Conservation (phyloP, 495 filamentous ascomycete species). For the Aspergillus affinis region DNA sequence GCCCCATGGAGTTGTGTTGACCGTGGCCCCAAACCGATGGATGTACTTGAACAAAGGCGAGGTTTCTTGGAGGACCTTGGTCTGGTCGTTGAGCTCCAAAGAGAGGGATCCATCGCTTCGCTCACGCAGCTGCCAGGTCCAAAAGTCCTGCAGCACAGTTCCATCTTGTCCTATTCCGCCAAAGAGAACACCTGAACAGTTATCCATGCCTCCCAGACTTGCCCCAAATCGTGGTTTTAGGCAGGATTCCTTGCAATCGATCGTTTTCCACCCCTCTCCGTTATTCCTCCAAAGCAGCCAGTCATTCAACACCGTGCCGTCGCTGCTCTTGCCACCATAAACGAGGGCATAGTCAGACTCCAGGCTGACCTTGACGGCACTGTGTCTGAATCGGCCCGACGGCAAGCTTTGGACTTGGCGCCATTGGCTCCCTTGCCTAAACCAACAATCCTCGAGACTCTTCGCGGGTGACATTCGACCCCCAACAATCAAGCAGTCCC, state of each 20-base stretch:
- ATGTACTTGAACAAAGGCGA: constrained; percentile 25
- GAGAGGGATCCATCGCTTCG: constrained; percentile 24
- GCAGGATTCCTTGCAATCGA: constrained; percentile 36
- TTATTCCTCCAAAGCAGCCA: constrained; percentile 65
- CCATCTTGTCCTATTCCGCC: constrained; percentile 68
- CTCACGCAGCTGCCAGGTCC: constrained; percentile 52
- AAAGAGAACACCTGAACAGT: constrained; percentile 55
- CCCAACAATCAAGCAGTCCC: constrained; percentile 65
- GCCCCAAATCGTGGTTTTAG: constrained; percentile 64
- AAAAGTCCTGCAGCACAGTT: constrained; percentile 55
- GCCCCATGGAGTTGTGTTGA: constrained; percentile 34
- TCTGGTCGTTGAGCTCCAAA: constrained; percentile 28
- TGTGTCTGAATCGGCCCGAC: constrained; percentile 69
- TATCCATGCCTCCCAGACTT: constrained; percentile 39
- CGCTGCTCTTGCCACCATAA: constrained; percentile 66
- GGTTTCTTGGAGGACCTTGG: constrained; percentile 18
- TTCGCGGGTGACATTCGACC: constrained; percentile 73
- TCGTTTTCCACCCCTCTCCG: constrained; percentile 47
- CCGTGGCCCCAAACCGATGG: constrained; percentile 33
- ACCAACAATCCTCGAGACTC: constrained; percentile 70
- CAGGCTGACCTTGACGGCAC: constrained; percentile 52
- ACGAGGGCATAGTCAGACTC: constrained; percentile 51
- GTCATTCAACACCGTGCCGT: constrained; percentile 53
- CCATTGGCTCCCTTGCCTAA: constrained; percentile 61
- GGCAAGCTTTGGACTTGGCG: constrained; percentile 60